These are phyloP conservation scores for Meredithiella fracta DNA, from an alignment of 2,329 filamentous ascomycete species.

Conservation along the genomic window DNA sequence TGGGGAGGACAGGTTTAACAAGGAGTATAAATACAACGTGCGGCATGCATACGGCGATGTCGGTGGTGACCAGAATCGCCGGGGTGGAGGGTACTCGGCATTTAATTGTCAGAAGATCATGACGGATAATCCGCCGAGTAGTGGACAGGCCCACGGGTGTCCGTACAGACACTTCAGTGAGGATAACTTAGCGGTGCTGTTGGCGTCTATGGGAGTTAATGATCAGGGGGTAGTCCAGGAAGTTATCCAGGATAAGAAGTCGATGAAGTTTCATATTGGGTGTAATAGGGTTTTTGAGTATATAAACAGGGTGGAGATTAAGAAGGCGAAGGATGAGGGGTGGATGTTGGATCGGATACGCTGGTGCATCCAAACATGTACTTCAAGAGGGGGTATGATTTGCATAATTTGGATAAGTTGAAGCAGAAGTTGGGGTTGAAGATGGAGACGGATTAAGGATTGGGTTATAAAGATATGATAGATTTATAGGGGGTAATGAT, in stretches of 20 bases:
- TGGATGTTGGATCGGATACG: constrained; percentile 58
- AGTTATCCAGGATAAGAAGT: constrained; percentile 77
- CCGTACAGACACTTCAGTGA: constrained; percentile 83
- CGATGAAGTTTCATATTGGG: constrained; percentile 80
- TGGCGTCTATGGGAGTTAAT: constrained; percentile 63
- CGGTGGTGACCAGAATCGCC: constrained; percentile 74
- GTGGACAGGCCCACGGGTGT: constrained; percentile 86
- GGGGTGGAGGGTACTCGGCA: constrained; percentile 74
- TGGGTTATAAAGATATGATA: background rate
- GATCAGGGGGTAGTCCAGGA: constrained; percentile 64
- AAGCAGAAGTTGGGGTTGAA: constrained; percentile 3
- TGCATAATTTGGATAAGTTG: constrained; percentile 55
- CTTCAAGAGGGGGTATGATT: constrained; percentile 81
- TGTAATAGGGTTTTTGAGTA: constrained; percentile 95
- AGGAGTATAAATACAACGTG: constrained; percentile 93
- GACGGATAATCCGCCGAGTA: constrained; percentile 70
- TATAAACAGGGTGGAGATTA: constrained; percentile 63
- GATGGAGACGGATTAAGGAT: constrained; percentile 5
- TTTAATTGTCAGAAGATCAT: constrained; percentile 93
- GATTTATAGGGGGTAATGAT: background rate
- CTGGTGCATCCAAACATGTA: constrained; percentile 97
- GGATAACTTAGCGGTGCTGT: constrained; percentile 65
- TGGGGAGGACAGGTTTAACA: constrained; percentile 90
- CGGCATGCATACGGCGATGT: constrained; percentile 93
- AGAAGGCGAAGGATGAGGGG: constrained; percentile 58